A percentile compares a stretch with the other conserved stretches of the same genome.
phyloP scores from a whole-genome alignment of 441 rosid genomes.

The Flueggea neowawraea region DNA sequence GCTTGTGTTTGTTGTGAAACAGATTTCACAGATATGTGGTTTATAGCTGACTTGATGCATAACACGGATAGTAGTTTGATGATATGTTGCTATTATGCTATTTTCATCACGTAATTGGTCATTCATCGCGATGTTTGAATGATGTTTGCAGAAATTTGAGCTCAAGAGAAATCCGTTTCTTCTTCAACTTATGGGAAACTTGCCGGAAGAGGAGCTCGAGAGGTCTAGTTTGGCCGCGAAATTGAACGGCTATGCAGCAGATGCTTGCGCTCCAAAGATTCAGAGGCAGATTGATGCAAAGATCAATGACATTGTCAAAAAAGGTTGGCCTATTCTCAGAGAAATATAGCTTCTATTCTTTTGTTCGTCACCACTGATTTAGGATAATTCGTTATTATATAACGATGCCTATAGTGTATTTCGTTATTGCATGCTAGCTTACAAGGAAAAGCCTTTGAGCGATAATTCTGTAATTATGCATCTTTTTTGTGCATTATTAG shows the following conservation, averaged over 20 bases:
- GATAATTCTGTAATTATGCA: no score
- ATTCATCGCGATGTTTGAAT: background rate
- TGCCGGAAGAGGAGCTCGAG: constrained; percentile 78
- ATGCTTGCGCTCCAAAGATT: constrained; percentile 57
- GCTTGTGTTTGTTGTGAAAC: no score
- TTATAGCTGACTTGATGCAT: background rate
- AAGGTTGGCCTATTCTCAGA: constrained; percentile 79
- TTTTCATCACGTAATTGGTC: background rate
- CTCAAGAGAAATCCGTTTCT: constrained; percentile 72
- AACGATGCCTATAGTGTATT: no score
- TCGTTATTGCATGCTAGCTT: no score
- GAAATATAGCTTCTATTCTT: constrained; percentile 26
- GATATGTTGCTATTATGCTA: no score
- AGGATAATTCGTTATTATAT: no score
- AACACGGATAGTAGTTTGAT: background rate
- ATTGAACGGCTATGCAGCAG: constrained; percentile 78
- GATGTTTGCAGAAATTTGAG: constrained; percentile 68
- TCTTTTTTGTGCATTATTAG: no score
- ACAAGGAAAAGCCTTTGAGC: no score
- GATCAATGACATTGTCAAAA: constrained; percentile 64
- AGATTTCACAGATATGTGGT: no score
- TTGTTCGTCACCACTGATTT: no score
- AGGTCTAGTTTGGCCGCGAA: constrained; percentile 67
- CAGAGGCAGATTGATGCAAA: constrained; percentile 62
- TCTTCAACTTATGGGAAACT: constrained; percentile 76